Percentiles rank a stretch among this genome's conserved stretches.
These are phyloP conservation scores for Ganoderma boninense DNA, from an alignment of 1,284 basidiomycete genomes.

Conservation along the genomic window DNA sequence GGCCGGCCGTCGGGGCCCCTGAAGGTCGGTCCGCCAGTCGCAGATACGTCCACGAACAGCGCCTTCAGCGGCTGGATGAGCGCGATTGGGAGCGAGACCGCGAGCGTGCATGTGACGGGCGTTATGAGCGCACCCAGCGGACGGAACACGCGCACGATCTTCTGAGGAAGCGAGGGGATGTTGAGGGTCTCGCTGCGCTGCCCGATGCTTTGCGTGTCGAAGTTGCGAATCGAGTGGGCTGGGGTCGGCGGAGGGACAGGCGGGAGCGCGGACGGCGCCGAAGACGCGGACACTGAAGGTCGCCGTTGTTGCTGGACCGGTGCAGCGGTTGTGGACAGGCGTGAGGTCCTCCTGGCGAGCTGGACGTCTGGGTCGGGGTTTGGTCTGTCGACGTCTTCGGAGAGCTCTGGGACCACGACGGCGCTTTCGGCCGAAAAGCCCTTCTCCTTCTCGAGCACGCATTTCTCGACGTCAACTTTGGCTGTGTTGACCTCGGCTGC, in stretches of 20 bases:
- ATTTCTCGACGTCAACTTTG: conserved; percentile 21
- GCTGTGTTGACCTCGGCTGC: neutral
- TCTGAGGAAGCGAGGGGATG: conserved; percentile 23
- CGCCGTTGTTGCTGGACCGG: conserved; percentile 25
- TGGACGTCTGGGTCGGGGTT: conserved; percentile 44
- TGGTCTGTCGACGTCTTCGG: conserved; percentile 9
- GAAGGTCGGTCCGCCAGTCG: conserved; percentile 49
- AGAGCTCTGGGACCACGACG: conserved; percentile 11
- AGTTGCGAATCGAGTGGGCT: conserved; percentile 14
- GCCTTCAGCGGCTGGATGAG: conserved; percentile 60
- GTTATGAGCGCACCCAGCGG: conserved; percentile 44
- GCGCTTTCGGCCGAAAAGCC: conserved; percentile 5
- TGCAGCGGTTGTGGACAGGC: conserved; percentile 36
- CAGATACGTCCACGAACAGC: conserved; percentile 53
- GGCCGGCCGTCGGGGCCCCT: conserved; percentile 62
- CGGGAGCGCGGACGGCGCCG: conserved; percentile 17
- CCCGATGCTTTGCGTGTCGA: conserved; percentile 22
- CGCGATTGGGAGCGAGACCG: conserved; percentile 55
- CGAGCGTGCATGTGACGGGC: conserved; percentile 56
- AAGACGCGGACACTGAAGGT: conserved; percentile 5
- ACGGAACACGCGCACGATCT: conserved; percentile 31
- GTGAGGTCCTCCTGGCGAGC: conserved; percentile 43
- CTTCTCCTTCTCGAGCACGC: conserved; percentile 22
- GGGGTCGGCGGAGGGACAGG: conserved; percentile 31
- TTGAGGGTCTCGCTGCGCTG: conserved; percentile 24